A percentile compares a stretch with the other conserved stretches of the same genome.
These are phyloP conservation scores for Millerozyma acaciae DNA, from an alignment of 805 yeast genomes.

Conservation along the genomic window DNA sequence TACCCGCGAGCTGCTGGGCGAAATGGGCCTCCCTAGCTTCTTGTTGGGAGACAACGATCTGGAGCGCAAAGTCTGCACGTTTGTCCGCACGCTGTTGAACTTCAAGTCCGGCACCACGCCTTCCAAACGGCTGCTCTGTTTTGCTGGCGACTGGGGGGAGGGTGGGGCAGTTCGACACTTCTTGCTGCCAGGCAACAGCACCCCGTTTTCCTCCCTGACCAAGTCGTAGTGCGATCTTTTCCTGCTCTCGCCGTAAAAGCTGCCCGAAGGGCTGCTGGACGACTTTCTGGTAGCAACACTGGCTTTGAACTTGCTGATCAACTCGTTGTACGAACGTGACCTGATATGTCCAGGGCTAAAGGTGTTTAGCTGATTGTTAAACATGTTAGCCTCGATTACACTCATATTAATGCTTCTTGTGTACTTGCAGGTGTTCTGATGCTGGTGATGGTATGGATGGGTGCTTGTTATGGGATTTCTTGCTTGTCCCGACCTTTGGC, in stretches of 20 bases:
- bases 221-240: constrained; percentile 30
- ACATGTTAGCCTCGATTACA: constrained; percentile 26
- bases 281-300: constrained; percentile 5
- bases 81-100: constrained; percentile 1
- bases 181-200: constrained; percentile 14
- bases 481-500: too few relatives aligned
- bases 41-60: constrained; percentile 27
- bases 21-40: constrained; percentile 10
- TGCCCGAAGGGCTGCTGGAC: constrained; percentile 3
- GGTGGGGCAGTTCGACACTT: constrained; percentile 47
- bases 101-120: neutral
- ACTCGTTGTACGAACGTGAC: constrained; percentile 33
- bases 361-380: constrained; percentile 27
- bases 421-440: too few relatives aligned
- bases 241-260: constrained; percentile 9
- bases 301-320: constrained; percentile 24
- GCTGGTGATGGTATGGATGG: too few relatives aligned
- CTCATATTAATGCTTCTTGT: constrained; percentile 21
- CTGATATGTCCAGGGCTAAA: constrained; percentile 27
- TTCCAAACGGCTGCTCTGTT: neutral
- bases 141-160: constrained; percentile 29
- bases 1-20: constrained; percentile 17
- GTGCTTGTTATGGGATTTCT: too few relatives aligned
- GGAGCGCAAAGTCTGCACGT: constrained; percentile 13
- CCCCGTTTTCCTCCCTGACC: constrained; percentile 8